Conservation (phyloP, 495 filamentous ascomycete genomes). For the Aspergillus affinis region DNA sequence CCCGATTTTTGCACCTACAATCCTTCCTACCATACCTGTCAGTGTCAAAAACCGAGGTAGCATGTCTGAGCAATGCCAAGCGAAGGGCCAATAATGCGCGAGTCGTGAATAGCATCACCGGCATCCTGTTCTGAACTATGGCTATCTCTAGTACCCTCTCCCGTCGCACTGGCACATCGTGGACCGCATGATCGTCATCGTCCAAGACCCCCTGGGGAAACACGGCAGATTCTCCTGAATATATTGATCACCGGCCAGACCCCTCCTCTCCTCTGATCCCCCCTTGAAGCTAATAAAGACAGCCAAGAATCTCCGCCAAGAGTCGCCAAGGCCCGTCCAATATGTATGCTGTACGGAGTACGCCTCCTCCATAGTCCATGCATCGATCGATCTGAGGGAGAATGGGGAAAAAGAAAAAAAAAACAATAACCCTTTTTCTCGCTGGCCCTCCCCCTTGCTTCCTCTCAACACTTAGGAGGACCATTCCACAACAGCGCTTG, state of each 20-base stretch:
- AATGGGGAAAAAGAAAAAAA: neutral
- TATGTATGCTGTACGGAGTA: constrained; percentile 3
- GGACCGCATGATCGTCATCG: constrained; percentile 24
- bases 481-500: constrained; percentile 30
- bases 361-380: neutral
- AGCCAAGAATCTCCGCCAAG: constrained; percentile 27
- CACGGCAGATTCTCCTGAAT: constrained; percentile 14
- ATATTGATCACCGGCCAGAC: neutral
- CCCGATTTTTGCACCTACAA: neutral
- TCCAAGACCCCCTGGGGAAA: constrained; percentile 12
- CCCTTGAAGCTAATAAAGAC: constrained; percentile 2
- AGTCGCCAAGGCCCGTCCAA: constrained; percentile 15
- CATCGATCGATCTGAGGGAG: constrained; percentile 8
- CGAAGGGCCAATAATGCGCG: neutral
- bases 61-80: neutral
- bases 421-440: constrained; percentile 1
- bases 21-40: constrained; percentile 7
- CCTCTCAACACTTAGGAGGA: constrained; percentile 5
- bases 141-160: no score
- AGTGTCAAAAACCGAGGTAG: neutral
- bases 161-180: neutral
- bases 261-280: neutral
- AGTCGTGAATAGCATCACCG: constrained; percentile 3
- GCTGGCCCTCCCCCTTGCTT: constrained; percentile 13
- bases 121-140: no score